Evolutionary conservation across 768 basidiomycete genomes (phyloP), one percentile per base, ranked within the genome.

Genomic region (Piloderma croceum): DNA sequence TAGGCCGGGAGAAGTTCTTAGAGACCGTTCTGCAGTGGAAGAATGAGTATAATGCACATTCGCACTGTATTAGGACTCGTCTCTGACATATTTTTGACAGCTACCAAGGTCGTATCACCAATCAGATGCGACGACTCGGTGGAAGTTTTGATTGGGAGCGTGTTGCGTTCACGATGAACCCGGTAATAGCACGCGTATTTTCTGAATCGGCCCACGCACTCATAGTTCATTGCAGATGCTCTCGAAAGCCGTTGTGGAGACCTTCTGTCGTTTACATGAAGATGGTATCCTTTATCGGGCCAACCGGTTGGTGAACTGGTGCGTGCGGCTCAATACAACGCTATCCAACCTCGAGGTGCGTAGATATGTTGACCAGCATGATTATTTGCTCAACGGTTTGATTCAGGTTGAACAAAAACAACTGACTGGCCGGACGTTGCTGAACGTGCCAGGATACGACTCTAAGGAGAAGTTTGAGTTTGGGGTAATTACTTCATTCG

Each of bases 231-330:
- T 41, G 7, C 43, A 87, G 81, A 67, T 66, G 50, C 76, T 90
- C 24, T 89, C 85, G 34, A 85, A 77, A 65, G 93, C 91, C 24
- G 94, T 98, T 24, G 71, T 81, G 20, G 92, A 97, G 60, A 88
- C 79, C 3, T 99, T 99, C 64, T 93, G 90, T 60, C 73, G 74
- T 24, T 65, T 99, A 23, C 85, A 92, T 51, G 93, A 98, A 58
- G 87, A 90, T 24, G 92, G 93, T 2, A 76, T 89, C 48, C 59
- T 99, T 34, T 98, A 97, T 63, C 87, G 96, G 20, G 93, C 92
- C 3, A 98, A 97, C 55, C 82, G 94, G 18, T 76, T 99, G 32
- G 94, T 98, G 44, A 96, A 98, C 56, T 98, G 96, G 94, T 99
- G 96, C 68, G 88, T 91, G 34, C 76, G 80, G 59, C 68, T 99